phyloP scores from a whole-genome alignment of 2,329 filamentous ascomycete genomes.

The Alternaria ventricosa region DNA sequence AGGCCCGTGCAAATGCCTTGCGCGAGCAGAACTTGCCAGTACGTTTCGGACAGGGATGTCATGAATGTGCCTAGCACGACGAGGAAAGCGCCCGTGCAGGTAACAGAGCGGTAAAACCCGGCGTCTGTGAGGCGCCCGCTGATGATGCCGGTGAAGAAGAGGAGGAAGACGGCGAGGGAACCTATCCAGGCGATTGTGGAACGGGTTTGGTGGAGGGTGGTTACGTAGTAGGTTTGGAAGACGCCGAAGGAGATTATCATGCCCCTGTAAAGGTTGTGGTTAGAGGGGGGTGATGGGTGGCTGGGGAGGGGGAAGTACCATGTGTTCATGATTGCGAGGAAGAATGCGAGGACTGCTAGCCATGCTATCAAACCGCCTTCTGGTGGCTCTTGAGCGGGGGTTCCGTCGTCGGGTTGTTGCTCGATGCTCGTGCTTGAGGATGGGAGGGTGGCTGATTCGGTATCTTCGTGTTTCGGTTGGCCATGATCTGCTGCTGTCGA shows the following conservation, averaged over 20 bases:
- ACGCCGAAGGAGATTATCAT: slow-evolving; percentile 33
- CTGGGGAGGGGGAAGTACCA: neutral
- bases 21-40: slow-evolving; percentile 51
- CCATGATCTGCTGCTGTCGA: neutral
- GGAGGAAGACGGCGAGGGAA: slow-evolving; percentile 55
- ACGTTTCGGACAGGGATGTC: slow-evolving; percentile 50
- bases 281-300: no score
- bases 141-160: slow-evolving; percentile 54
- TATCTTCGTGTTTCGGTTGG: neutral
- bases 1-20: slow-evolving; percentile 36
- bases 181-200: slow-evolving; percentile 60
- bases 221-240: slow-evolving; percentile 39
- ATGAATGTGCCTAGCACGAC: slow-evolving; percentile 56
- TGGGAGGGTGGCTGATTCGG: neutral
- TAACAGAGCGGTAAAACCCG: slow-evolving; percentile 52
- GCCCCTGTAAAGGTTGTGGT: slow-evolving; percentile 28
- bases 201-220: slow-evolving; percentile 39
- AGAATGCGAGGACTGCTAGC: neutral
- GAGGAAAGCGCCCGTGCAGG: slow-evolving; percentile 49
- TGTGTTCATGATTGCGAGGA: neutral
- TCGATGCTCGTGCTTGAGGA: neutral
- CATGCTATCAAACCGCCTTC: neutral
- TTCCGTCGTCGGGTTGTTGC: neutral
- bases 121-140: slow-evolving; percentile 57
- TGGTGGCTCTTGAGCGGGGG: neutral